Base-by-base conservation (phyloP, 805 yeast species). In the Lachancea dasiensis region DNA sequence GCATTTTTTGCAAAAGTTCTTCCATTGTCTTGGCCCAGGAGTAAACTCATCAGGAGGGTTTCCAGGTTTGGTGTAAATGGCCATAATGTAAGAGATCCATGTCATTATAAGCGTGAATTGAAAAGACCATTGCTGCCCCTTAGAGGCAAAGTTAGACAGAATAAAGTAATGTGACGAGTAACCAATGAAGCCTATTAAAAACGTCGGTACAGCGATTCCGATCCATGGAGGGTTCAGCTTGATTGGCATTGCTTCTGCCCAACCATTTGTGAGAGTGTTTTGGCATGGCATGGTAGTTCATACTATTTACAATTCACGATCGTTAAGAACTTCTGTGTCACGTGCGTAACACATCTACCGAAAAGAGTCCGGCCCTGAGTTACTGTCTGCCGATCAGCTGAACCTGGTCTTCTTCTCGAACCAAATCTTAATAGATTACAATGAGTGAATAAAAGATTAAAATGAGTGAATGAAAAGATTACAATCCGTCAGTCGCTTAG, bases 21-120 rank as follows among this genome's bases (percentile, higher is more conserved):
- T 65, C 89, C 86, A 80, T 44, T 71, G 73, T 2, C 65, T 68
- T 2, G 57, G 47, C 1, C 44, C 46, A 0, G 77, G 71, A n/a
- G 58, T 41, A 51, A 67, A 79, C 10, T 62, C 55, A 3, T 49
- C 38, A 0, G 84, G 79, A 0, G 92, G 81, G 0, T 69, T 52
- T 0, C 97, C 97, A 0, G 97, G 89, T 7, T 67, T 61, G 3
- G 65, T 70, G 16, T 49, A 50, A 1, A 87, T 78, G 1, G 97
- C 97, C 19, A 81, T 50, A 32, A 61, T 52, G 54, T 90, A 90
- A 0, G 89, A 75, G 1, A 84, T 24, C 94, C 95, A 86, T 3
- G 81, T 66, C 73, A 79, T 67, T 0, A 69, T 51, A 2, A 79
- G 47, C 26, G 65, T 61, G 14, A 62, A 36, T 46, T 81, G 70